Percentiles rank a stretch among this genome's conserved stretches.
These are phyloP conservation scores for Nasturtium officinale DNA, from an alignment of 345 rosid genomes.

Conservation along the genomic window DNA sequence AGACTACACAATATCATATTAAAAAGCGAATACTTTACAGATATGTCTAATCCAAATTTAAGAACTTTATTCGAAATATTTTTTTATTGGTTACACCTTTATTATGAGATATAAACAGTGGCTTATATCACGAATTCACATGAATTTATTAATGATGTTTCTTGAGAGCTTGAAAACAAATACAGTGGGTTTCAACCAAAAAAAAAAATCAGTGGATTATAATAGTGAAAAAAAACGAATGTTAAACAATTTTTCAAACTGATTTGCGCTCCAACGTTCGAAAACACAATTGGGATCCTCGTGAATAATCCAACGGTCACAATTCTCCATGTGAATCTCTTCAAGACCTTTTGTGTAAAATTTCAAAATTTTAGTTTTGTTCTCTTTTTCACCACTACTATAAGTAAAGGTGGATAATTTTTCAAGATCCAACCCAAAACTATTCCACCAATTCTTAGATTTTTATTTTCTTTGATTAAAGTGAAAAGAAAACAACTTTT, in stretches of 20 bases:
- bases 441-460: constrained; percentile 27
- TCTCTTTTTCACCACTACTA: constrained; percentile 41
- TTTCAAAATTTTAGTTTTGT: not conserved
- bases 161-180: constrained; percentile 29
- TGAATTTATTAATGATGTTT: constrained; percentile 37
- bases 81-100: not conserved
- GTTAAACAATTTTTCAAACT: constrained; percentile 45
- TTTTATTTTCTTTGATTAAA: constrained; percentile 8
- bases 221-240: constrained; percentile 17
- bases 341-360: constrained; percentile 43
- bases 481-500: constrained; percentile 32
- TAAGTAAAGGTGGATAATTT: constrained; percentile 48
- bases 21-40: not conserved
- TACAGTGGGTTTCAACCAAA: too few species aligned
- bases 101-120: constrained; percentile 32
- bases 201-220: too few species aligned
- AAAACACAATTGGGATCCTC: constrained; percentile 43
- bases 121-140: constrained; percentile 35
- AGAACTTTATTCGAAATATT: constrained; percentile 10
- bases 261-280: constrained; percentile 74
- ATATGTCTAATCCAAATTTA: constrained; percentile 5
- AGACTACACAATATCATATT: not conserved
- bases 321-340: constrained; percentile 69
- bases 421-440: constrained; percentile 43
- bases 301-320: constrained; percentile 65